Evolutionary conservation across 208 protist genomes (phyloP).

Genomic region (Sergeia podlipaevii): DNA sequence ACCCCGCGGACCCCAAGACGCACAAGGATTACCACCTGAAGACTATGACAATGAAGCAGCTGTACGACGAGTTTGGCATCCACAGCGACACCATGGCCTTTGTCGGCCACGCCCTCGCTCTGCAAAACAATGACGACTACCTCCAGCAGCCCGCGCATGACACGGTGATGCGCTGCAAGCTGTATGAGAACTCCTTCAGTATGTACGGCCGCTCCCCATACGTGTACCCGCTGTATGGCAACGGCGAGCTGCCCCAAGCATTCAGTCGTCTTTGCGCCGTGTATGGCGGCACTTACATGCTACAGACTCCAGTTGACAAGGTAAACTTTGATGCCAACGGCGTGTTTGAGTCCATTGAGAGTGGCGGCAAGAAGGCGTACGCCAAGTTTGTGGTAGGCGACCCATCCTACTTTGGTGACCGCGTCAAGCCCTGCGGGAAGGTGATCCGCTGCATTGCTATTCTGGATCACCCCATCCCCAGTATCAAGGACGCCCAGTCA

Average conservation of each 20-base stretch:
- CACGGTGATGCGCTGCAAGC: slow-evolving; percentile 93
- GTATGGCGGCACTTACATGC: slow-evolving; percentile 99
- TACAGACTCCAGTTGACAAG: slow-evolving; percentile 97
- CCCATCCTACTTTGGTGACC: slow-evolving; percentile 98
- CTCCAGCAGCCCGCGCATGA: slow-evolving; percentile 91
- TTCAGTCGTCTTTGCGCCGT: slow-evolving; percentile 95
- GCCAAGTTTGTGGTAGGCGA: slow-evolving; percentile 97
- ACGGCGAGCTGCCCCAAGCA: slow-evolving; percentile 98
- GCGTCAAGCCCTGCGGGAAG: slow-evolving; percentile 88
- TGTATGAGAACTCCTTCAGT: slow-evolving; percentile 96
- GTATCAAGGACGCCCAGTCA: slow-evolving; percentile 78
- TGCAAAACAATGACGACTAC: slow-evolving; percentile 93
- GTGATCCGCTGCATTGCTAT: slow-evolving; percentile 99
- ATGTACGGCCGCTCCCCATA: slow-evolving; percentile 97
- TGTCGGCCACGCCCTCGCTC: slow-evolving; percentile 96
- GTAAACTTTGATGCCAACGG: slow-evolving; percentile 95
- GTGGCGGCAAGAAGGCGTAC: slow-evolving; percentile 74
- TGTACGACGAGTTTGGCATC: slow-evolving; percentile 97
- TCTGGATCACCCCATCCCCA: slow-evolving; percentile 91
- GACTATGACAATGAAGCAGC: slow-evolving; percentile 85
- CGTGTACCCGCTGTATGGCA: slow-evolving; percentile 99
- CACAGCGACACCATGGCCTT: slow-evolving; percentile 95
- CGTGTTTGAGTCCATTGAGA: slow-evolving; percentile 93
- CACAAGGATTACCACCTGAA: slow-evolving; percentile 91
- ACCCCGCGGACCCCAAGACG: slow-evolving; percentile 86